Evolutionary conservation across 2,329 filamentous ascomycete species (phyloP), one percentile per base, ranked within the genome.

Genomic region (Talaromyces piceae): DNA sequence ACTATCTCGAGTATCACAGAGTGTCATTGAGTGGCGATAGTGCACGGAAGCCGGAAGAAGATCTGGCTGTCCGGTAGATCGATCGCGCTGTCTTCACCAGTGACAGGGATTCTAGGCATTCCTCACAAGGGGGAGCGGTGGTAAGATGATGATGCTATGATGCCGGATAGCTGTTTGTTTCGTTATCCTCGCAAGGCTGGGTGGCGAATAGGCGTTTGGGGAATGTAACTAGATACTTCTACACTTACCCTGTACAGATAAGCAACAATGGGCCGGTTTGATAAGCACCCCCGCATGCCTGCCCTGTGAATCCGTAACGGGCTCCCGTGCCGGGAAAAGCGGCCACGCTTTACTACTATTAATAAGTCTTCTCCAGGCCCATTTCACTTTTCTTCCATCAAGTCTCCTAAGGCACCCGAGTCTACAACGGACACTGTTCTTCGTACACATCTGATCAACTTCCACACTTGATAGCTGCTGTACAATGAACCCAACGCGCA

Each of bases 401-500:
- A 26, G 4, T 39, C 9, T 41, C 16, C 31, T 49, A 18, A 41
- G n/a, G 3, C 22, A 27, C 37, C 26, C 22, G 3, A 7, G 33
- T 7, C 28, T 30, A 13, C 28, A 13, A 7, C 13, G 28, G 7
- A 7, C 13, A 7, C 28, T 30, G 7, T 7, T 30, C 28, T 30
- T 30, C 28, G 12, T 37, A 37, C 39, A 9, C 16, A 37, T 37
- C 20, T 12, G 20, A n/a, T 5, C 22, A 43, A 23, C 23, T 25
- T 43, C 25, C 23, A 18, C 39, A n/a, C 16, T 16, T 37, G 12
- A 2, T 37, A 2, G 11, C 26, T n/a, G 16, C 16, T 22, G 31
- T 30, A 45, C 47, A 20, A 46, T 53, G 46, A 53, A 49, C 41
- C 41, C 41, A 9, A 37, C 47, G 7, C 51, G 51, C 47, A 37